Evolutionary conservation across 805 yeast genomes (phyloP), one percentile per base, ranked within the genome.

Genomic region (Millerago galiae): DNA sequence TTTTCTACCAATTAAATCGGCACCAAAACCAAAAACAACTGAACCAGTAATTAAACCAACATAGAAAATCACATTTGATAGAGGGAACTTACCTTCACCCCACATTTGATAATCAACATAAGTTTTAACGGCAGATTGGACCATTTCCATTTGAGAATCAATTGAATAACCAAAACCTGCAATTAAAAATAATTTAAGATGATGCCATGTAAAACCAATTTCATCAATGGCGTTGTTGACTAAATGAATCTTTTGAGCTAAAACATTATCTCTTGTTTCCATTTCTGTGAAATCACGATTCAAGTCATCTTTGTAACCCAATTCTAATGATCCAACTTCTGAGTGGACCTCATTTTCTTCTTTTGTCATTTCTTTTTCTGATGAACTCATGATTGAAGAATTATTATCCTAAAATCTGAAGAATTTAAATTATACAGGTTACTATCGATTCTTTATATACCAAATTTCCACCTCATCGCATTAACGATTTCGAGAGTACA

Each of bases 201-300:
- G 77, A 45, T 67, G 66, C 71, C 72, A 68, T 2, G 83, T 77
- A 60, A 78, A 75, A 0, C 83, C 83, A 42, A 78, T 74, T 51
- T 78, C 79, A 52, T 78, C 81, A 44, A 77, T 63, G 14, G 83
- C 79, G 43, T 73, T 58, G 55, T 76, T 75, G 41, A 76, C 60
- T 8, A 76, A 55, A 35, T 57, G 59, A 53, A 74, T 70, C 46
- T 74, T 74, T 38, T 48, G 42, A 4, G 54, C 45, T 7, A 54
- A 43, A 5, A 50, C 55, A 8, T 45, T 26, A 33, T 53, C 57
- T n/a, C 38, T 39, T 8, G 65, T 2, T 74, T 73, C 54, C 12
- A 42, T 45, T 17, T 45, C 50, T 24, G 26, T 28, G 42, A 48
- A 46, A 27, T 52, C 54, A 28, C 33, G 30, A 9, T 27, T 7